These are phyloP conservation scores for Xylariaceae sp. DNA, from an alignment of 2,329 filamentous ascomycete species.

Conservation along the genomic window DNA sequence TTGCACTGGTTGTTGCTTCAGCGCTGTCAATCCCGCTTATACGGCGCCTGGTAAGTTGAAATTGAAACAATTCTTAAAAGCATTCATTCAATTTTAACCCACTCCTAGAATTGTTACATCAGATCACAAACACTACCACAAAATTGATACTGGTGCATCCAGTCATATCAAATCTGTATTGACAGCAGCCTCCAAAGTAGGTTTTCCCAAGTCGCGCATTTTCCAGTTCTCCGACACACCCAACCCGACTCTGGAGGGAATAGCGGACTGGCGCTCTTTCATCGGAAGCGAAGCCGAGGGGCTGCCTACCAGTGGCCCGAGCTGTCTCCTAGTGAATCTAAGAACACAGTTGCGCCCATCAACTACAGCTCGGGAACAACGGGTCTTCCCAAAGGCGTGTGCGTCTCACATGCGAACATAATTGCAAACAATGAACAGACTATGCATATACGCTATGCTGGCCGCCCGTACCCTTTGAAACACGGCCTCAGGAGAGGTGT, in stretches of 20 bases:
- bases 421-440: slow-evolving; percentile 1
- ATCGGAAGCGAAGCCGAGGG: not conserved
- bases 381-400: not conserved
- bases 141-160: slow-evolving; percentile 3
- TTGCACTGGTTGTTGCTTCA: not conserved
- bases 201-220: not conserved
- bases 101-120: not conserved
- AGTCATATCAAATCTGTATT: not conserved
- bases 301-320: slow-evolving; percentile 1
- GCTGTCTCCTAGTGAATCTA: not conserved
- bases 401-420: slow-evolving; percentile 1
- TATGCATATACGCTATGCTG: not conserved
- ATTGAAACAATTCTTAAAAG: not conserved
- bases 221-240: not conserved
- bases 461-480: not conserved
- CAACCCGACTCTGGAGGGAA: not conserved
- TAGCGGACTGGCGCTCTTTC: not conserved
- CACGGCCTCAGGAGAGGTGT: not conserved
- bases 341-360: not conserved
- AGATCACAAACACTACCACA: not conserved
- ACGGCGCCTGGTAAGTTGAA: not conserved
- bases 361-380: slow-evolving; percentile 3
- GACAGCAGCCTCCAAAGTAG: not conserved
- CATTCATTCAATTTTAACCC: not conserved
- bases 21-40: not conserved